Conservation (phyloP, 768 basidiomycete genomes). For the Myochromella boudieri region DNA sequence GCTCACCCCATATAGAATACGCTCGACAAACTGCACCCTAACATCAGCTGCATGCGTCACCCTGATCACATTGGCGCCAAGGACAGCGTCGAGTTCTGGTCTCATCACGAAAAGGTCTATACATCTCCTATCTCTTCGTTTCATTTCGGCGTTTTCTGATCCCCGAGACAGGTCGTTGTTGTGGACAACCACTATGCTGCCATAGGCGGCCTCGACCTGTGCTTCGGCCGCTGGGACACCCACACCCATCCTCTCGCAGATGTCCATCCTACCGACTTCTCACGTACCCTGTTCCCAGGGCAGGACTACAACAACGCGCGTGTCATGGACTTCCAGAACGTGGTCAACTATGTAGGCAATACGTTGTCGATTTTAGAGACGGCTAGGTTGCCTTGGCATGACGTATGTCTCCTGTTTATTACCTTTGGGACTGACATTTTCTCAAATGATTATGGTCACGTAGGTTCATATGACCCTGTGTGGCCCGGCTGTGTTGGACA, state of each 20-base stretch:
- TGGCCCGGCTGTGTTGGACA: conserved; percentile 84
- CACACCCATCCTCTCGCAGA: conserved; percentile 89
- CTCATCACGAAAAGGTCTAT: conserved; percentile 83
- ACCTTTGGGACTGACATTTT: not conserved
- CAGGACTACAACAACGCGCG: conserved; percentile 94
- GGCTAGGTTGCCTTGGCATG: conserved; percentile 93
- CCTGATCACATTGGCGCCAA: conserved; percentile 88
- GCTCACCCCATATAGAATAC: conserved; percentile 43
- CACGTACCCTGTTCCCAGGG: conserved; percentile 84
- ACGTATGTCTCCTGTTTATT: conserved; percentile 50
- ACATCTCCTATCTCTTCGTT: not conserved
- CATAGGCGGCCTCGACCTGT: conserved; percentile 93
- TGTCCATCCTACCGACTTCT: conserved; percentile 85
- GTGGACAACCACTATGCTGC: conserved; percentile 86
- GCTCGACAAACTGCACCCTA: conserved; percentile 81
- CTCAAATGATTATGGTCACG: not conserved
- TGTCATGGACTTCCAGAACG: conserved; percentile 80
- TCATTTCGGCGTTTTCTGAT: conserved; percentile 17
- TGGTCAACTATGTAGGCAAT: conserved; percentile 74
- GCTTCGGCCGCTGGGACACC: conserved; percentile 97
- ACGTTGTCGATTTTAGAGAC: conserved; percentile 65
- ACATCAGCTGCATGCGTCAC: conserved; percentile 87
- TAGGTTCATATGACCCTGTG: conserved; percentile 83
- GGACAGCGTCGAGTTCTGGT: conserved; percentile 85
- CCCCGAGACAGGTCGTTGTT: no score